Evolutionary conservation across 352 stramenopile species (phyloP).

Genomic region (Phytophthora syringae): DNA sequence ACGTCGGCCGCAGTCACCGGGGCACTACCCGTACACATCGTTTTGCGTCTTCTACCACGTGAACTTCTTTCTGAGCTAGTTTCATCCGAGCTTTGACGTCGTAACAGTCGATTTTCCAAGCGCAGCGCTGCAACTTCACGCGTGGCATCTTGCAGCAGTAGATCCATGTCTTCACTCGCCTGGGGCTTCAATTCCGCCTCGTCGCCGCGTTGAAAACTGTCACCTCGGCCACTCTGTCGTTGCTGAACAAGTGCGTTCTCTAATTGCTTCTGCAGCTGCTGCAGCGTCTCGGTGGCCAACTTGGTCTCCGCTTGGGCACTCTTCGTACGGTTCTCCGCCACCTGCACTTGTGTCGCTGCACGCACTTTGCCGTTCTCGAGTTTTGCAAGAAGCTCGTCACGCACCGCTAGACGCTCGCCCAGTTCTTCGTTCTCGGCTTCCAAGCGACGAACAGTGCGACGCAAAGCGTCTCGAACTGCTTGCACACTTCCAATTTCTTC

Average conservation of each 20-base stretch:
- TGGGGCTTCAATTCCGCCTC: slow-evolving; percentile 9
- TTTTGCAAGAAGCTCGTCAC: slow-evolving; percentile 27
- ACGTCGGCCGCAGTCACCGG: slow-evolving; percentile 34
- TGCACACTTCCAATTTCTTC: slow-evolving; percentile 32
- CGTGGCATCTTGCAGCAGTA: slow-evolving; percentile 49
- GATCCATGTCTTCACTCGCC: slow-evolving; percentile 31
- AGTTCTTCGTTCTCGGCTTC: slow-evolving; percentile 33
- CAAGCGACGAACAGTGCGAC: slow-evolving; percentile 22
- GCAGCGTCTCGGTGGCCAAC: slow-evolving; percentile 31
- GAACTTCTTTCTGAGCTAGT: not conserved
- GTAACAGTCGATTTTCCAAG: slow-evolving; percentile 46
- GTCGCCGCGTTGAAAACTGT: slow-evolving; percentile 6
- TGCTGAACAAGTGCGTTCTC: slow-evolving; percentile 20
- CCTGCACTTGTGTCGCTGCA: slow-evolving; percentile 40
- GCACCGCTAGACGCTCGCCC: slow-evolving; percentile 15
- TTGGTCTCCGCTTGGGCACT: slow-evolving; percentile 35
- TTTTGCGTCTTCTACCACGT: slow-evolving; percentile 25
- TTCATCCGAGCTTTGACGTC: slow-evolving; percentile 26
- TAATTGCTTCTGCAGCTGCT: slow-evolving; percentile 37
- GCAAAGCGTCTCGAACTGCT: slow-evolving; percentile 33
- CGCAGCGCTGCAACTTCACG: slow-evolving; percentile 38
- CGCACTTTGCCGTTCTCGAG: slow-evolving; percentile 31
- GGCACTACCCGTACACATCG: slow-evolving; percentile 13
- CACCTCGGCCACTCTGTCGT: slow-evolving; percentile 2
- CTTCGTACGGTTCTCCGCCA: slow-evolving; percentile 37